These are phyloP conservation scores for Cryptococcus maquisensis DNA, from an alignment of 1,284 basidiomycete species.

Conservation along the genomic window DNA sequence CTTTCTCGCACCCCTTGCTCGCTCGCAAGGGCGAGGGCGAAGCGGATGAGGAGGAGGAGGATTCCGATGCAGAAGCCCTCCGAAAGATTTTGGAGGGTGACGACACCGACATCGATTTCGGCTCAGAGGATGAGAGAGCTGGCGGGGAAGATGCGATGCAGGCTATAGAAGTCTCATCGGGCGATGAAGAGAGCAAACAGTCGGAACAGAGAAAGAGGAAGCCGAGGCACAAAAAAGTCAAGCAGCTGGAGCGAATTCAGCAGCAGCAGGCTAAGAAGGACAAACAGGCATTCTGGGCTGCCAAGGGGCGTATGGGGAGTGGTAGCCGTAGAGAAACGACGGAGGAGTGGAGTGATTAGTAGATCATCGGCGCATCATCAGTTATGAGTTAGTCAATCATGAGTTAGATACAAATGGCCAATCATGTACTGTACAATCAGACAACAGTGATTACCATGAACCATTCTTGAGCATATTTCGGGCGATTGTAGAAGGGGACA, in stretches of 20 bases:
- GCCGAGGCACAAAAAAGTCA: background rate
- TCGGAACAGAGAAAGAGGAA: background rate
- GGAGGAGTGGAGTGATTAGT: background rate
- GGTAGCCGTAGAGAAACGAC: background rate
- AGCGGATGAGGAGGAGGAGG: background rate
- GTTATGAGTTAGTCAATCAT: too few relatives aligned
- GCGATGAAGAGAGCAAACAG: background rate
- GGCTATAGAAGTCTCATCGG: background rate
- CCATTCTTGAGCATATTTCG: too few relatives aligned
- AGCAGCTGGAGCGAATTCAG: background rate
- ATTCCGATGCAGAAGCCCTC: background rate
- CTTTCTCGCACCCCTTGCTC: background rate
- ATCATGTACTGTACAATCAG: too few relatives aligned
- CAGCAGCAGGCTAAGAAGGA: background rate
- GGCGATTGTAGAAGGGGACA: too few relatives aligned
- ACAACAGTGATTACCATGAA: too few relatives aligned
- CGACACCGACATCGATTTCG: background rate
- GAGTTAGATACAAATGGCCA: too few relatives aligned
- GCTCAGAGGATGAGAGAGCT: background rate
- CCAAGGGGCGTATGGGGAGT: too few relatives aligned
- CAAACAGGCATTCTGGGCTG: background rate
- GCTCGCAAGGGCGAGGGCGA: background rate
- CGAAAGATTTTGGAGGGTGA: background rate
- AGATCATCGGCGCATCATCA: too few relatives aligned
- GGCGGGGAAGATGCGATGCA: background rate